phyloP scores from a whole-genome alignment of 805 yeast species.

The Candida sakaeoensis region DNA sequence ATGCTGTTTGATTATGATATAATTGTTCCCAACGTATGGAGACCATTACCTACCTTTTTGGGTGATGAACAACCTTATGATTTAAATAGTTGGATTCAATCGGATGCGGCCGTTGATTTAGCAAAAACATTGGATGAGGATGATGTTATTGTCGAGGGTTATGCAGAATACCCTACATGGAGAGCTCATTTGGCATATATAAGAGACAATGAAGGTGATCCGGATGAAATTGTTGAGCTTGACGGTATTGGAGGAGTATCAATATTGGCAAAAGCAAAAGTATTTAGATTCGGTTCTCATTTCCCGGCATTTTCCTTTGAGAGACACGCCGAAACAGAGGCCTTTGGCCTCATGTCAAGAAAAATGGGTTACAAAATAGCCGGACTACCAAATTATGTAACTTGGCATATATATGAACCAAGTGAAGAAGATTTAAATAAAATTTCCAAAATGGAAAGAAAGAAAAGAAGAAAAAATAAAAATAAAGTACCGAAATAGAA shows the following conservation, averaged over 20 bases:
- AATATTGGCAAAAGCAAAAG: conserved; percentile 67
- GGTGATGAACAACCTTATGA: conserved; percentile 94
- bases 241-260: conserved; percentile 91
- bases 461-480: conserved; percentile 45
- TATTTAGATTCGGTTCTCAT: conserved; percentile 75
- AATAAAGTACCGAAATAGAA: conserved; percentile 8
- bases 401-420: conserved; percentile 90
- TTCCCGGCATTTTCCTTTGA: conserved; percentile 82
- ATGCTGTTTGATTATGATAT: conserved; percentile 71
- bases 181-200: conserved; percentile 77
- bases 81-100: conserved; percentile 93
- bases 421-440: conserved; percentile 76
- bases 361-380: conserved; percentile 79
- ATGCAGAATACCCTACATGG: conserved; percentile 84
- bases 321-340: conserved; percentile 87
- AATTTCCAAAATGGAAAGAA: conserved; percentile 66
- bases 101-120: conserved; percentile 66
- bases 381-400: conserved; percentile 84
- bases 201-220: conserved; percentile 58
- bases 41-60: conserved; percentile 90
- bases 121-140: conserved; percentile 68
- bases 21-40: conserved; percentile 89
- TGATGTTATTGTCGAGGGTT: conserved; percentile 86
- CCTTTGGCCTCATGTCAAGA: conserved; percentile 78
- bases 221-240: conserved; percentile 59